Conservation (phyloP, 768 basidiomycete species). For the Lepiota brunneoincarnata region DNA sequence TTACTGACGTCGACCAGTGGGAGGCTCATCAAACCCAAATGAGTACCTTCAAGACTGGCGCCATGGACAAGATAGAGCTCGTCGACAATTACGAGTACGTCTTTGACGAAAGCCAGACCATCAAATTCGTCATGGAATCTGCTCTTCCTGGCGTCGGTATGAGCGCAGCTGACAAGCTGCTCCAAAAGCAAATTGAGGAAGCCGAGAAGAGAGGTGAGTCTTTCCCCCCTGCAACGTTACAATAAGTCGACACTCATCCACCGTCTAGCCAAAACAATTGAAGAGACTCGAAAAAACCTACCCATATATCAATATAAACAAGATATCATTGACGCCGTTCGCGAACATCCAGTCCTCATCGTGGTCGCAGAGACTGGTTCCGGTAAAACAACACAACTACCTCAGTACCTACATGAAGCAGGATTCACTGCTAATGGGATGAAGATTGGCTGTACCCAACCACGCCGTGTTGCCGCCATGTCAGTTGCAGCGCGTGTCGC, state of each 20-base stretch:
- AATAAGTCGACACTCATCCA: not conserved
- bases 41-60: slow-evolving; percentile 88
- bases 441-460: slow-evolving; percentile 96
- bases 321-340: slow-evolving; percentile 83
- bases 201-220: slow-evolving; percentile 83
- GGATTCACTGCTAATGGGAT: slow-evolving; percentile 87
- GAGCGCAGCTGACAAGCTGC: slow-evolving; percentile 80
- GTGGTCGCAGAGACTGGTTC: slow-evolving; percentile 99
- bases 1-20: slow-evolving; percentile 98
- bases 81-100: slow-evolving; percentile 95
- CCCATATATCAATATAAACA: slow-evolving; percentile 92
- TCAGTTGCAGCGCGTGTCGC: slow-evolving; percentile 98
- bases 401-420: slow-evolving; percentile 97
- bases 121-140: slow-evolving; percentile 89
- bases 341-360: slow-evolving; percentile 91
- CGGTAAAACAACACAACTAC: slow-evolving; percentile 97
- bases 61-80: slow-evolving; percentile 82
- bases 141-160: slow-evolving; percentile 67
- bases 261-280: slow-evolving; percentile 77
- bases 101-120: slow-evolving; percentile 96
- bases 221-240: not conserved
- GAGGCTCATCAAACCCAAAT: slow-evolving; percentile 88
- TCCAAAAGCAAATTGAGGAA: slow-evolving; percentile 87
- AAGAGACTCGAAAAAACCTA: slow-evolving; percentile 89
- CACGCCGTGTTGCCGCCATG: slow-evolving; percentile 98